A percentile compares a stretch with the other conserved stretches of the same genome.
Evolutionary conservation across 2,329 filamentous ascomycete genomes (phyloP).

Genomic region (Kalmusia sp.): DNA sequence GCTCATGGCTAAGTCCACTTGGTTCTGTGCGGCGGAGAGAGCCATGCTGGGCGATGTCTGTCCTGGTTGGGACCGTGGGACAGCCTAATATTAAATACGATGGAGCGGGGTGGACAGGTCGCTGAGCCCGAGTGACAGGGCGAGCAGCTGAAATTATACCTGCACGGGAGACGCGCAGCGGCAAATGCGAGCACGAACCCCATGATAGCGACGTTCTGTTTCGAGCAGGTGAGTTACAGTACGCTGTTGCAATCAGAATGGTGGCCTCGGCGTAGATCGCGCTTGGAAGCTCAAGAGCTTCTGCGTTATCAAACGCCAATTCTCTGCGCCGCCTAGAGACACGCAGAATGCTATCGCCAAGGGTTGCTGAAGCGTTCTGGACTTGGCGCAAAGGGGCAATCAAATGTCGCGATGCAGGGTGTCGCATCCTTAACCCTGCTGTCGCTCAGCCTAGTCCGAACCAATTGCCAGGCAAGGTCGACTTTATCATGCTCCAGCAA

Average conservation of each 20-base stretch:
- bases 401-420: constrained; percentile 6
- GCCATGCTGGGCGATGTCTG: constrained; percentile 34
- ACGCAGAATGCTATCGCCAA: constrained; percentile 25
- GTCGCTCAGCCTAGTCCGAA: neutral
- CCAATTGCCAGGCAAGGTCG: neutral
- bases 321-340: constrained; percentile 20
- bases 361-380: constrained; percentile 30
- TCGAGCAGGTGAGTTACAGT: constrained; percentile 37
- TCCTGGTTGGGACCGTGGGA: constrained; percentile 16
- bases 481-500: too few relatives aligned
- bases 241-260: constrained; percentile 30
- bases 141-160: constrained; percentile 12
- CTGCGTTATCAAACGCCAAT: constrained; percentile 26
- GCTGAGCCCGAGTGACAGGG: constrained; percentile 9
- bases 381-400: constrained; percentile 34
- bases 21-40: constrained; percentile 38
- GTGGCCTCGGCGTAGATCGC: constrained; percentile 23
- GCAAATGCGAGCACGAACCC: constrained; percentile 13
- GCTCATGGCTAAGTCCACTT: constrained; percentile 43
- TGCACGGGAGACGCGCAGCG: neutral
- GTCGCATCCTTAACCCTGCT: neutral
- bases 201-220: constrained; percentile 23
- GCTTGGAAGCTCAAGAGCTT: constrained; percentile 5
- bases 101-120: constrained; percentile 12
- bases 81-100: constrained; percentile 18